Conservation (phyloP, 2,329 filamentous ascomycete genomes). For the Chaetothyriales sp. region DNA sequence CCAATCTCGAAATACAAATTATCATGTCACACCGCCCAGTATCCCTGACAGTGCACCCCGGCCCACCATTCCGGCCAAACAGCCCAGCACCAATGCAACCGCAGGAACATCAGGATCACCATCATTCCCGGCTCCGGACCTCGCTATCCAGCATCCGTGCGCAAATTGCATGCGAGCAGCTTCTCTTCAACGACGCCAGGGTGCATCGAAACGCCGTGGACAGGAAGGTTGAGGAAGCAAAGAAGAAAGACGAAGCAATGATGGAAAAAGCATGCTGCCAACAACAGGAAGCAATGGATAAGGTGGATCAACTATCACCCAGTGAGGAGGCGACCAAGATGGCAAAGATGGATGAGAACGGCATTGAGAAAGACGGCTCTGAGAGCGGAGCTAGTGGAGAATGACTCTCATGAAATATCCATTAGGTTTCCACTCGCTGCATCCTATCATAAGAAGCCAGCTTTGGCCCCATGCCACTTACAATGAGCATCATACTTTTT, state of each 20-base stretch:
- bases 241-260: background rate
- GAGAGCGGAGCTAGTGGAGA: background rate
- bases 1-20: too few relatives aligned
- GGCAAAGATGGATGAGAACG: background rate
- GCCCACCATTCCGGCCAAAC: background rate
- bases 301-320: background rate
- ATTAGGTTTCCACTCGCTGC: background rate
- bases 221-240: background rate
- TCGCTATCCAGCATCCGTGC: background rate
- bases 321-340: background rate
- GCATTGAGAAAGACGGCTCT: background rate
- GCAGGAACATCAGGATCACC: too few relatives aligned
- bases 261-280: background rate
- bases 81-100: background rate
- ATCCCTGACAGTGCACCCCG: background rate
- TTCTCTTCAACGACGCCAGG: too few relatives aligned
- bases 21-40: background rate
- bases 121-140: background rate
- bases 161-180: background rate
- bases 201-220: background rate
- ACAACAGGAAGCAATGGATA: too few relatives aligned
- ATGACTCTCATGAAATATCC: background rate
- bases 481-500: too few relatives aligned
- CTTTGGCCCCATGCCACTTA: too few relatives aligned
- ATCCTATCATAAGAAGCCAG: too few relatives aligned